Percentiles rank a stretch among this genome's conserved stretches.
These are phyloP conservation scores for Glycine tomentella DNA, from an alignment of 306 rosid genomes.

Conservation along the genomic window DNA sequence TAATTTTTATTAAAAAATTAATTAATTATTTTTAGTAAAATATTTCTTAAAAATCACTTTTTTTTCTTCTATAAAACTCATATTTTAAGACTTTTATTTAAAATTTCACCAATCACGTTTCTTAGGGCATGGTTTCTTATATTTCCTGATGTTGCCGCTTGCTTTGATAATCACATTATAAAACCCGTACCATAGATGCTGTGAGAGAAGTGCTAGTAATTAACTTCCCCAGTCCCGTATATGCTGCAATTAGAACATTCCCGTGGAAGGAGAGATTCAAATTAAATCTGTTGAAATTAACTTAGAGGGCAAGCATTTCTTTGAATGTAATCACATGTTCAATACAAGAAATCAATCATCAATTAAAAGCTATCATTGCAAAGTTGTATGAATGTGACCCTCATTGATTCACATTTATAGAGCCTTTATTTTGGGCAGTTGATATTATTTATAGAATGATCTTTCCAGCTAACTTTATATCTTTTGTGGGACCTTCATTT, in stretches of 20 bases:
- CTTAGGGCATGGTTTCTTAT: conserved; percentile 41
- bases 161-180: conserved; percentile 36
- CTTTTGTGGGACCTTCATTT: conserved; percentile 52
- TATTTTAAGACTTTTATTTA: too few species aligned
- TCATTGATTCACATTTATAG: conserved; percentile 52
- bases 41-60: too few species aligned
- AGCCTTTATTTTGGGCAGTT: conserved; percentile 52
- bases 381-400: conserved; percentile 58
- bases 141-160: conserved; percentile 45
- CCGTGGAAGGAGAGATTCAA: not conserved
- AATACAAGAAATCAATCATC: conserved; percentile 32
- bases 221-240: not conserved
- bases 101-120: not conserved
- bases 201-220: conserved; percentile 27
- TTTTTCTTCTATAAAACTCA: too few species aligned
- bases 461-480: conserved; percentile 49
- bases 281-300: not conserved
- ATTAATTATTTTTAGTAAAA: too few species aligned
- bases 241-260: conserved; percentile 46
- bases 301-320: not conserved
- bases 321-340: conserved; percentile 15
- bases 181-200: conserved; percentile 22
- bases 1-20: too few species aligned
- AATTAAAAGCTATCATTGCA: conserved; percentile 46
- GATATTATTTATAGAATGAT: conserved; percentile 51